A percentile compares a stretch with the other conserved stretches of the same genome.
Evolutionary conservation across 73 alveolate species (phyloP).

Genomic region (Stentor coeruleus): DNA sequence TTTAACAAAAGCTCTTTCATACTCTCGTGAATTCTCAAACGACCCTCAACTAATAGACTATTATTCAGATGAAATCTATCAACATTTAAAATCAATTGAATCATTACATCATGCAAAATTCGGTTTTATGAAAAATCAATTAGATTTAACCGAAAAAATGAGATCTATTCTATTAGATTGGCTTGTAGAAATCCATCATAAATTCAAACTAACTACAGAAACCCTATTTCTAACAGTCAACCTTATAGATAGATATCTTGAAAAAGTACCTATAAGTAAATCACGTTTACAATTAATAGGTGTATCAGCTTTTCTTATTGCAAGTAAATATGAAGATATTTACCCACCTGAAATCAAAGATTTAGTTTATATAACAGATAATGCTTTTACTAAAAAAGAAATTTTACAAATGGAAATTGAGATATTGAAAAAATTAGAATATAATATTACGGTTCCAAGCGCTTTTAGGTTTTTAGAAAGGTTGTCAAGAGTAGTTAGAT

Average conservation of each 20-base stretch:
- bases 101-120: no score
- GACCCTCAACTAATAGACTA: no score
- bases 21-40: no score
- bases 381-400: conserved; percentile 80
- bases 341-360: conserved; percentile 53
- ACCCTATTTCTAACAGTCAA: conserved; percentile 68
- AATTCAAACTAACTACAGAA: conserved; percentile 69
- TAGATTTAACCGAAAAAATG: conserved; percentile 70
- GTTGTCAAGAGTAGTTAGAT: not conserved
- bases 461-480: not conserved
- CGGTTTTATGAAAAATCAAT: no score
- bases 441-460: conserved; percentile 35
- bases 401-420: conserved; percentile 76
- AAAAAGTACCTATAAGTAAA: conserved; percentile 45
- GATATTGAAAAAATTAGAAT: conserved; percentile 56
- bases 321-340: conserved; percentile 83
- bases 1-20: no score
- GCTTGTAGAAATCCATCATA: conserved; percentile 67
- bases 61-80: no score
- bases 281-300: conserved; percentile 70
- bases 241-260: conserved; percentile 60
- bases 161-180: conserved; percentile 76
- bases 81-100: no score
- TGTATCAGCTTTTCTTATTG: conserved; percentile 70
- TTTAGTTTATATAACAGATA: conserved; percentile 56